phyloP scores from a whole-genome alignment of 2,329 filamentous ascomycete genomes.

The Dactylellina parvicollis region DNA sequence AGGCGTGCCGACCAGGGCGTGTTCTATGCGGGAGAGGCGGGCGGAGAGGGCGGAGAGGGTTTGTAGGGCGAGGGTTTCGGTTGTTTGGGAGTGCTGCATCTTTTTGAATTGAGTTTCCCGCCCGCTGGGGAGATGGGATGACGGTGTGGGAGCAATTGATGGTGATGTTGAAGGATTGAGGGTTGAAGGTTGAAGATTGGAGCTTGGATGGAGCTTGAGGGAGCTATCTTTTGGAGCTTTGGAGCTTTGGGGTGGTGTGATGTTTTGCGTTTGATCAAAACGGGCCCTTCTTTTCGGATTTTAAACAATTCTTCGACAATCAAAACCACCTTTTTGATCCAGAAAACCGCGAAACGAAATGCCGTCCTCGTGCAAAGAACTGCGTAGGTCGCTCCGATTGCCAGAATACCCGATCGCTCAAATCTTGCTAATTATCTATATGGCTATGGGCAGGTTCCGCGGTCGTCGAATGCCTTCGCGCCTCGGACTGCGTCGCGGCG shows the following conservation, averaged over 20 bases:
- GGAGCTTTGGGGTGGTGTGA: conserved; percentile 23
- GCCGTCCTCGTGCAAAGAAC: conserved; percentile 96
- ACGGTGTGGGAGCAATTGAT: not conserved
- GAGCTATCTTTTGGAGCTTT: not conserved
- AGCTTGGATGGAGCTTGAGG: not conserved
- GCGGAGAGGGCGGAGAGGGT: conserved; percentile 70
- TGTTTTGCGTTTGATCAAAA: conserved; percentile 33
- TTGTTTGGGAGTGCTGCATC: conserved; percentile 23
- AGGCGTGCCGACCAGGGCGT: conserved; percentile 67
- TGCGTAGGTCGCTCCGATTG: conserved; percentile 72
- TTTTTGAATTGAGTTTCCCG: not conserved
- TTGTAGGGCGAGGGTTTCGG: conserved; percentile 61
- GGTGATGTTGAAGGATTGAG: not conserved
- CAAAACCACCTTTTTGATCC: too few species aligned
- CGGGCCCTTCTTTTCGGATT: too few species aligned
- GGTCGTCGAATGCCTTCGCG: conserved; percentile 91
- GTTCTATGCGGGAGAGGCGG: conserved; percentile 70
- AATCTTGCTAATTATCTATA: conserved; percentile 15
- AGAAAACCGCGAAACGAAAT: conserved; percentile 68
- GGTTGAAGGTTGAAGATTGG: not conserved
- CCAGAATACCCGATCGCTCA: conserved; percentile 15
- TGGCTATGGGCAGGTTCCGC: conserved; percentile 76
- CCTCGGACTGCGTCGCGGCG: conserved; percentile 95
- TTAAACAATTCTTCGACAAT: too few species aligned
- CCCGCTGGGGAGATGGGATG: not conserved